These are phyloP conservation scores for Phallus indusiatus DNA, from an alignment of 768 basidiomycete species.

Conservation along the genomic window DNA sequence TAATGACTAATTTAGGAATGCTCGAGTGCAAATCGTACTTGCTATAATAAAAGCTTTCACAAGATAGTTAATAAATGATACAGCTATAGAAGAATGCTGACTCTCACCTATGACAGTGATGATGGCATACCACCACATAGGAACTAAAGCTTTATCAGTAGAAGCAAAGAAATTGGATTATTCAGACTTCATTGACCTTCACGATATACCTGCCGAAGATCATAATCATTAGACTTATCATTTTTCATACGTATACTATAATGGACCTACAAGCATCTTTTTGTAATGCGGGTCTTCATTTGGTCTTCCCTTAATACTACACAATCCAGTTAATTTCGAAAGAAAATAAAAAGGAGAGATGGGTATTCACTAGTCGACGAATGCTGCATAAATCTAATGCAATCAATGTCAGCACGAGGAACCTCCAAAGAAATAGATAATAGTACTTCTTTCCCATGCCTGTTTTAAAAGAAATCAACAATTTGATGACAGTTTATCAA, in stretches of 20 bases:
- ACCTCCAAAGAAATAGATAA: neutral
- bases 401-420: neutral
- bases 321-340: neutral
- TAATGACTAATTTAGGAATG: neutral
- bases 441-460: conserved; percentile 5
- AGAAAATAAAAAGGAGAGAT: neutral
- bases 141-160: neutral
- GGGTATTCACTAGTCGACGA: neutral
- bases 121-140: conserved; percentile 5
- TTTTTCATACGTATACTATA: neutral
- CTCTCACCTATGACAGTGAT: neutral
- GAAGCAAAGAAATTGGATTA: neutral
- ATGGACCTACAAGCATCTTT: neutral
- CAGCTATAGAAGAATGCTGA: neutral
- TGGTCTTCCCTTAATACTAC: neutral
- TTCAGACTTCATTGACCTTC: neutral
- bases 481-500: neutral
- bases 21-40: neutral
- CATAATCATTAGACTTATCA: neutral
- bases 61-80: neutral
- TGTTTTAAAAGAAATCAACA: neutral
- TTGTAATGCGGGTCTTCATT: conserved; percentile 1
- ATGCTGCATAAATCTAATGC: neutral
- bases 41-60: conserved; percentile 1
- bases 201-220: neutral